Conservation (phyloP, 345 rosid species). For the Lepidium didymum region DNA sequence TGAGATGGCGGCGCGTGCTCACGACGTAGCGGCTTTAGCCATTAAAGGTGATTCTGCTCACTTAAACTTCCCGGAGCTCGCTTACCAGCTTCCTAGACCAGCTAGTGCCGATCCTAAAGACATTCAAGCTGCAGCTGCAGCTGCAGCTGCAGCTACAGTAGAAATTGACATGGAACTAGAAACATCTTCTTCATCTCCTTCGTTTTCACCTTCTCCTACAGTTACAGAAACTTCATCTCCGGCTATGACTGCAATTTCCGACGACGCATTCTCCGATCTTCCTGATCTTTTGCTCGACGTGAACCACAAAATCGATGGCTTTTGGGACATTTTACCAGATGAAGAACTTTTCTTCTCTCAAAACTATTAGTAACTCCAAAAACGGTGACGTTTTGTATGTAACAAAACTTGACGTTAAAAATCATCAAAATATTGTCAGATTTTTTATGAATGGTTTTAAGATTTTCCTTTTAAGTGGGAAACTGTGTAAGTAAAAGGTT, state of each 20-base stretch:
- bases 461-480: background rate
- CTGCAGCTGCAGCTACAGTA: constrained; percentile 49
- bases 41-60: constrained; percentile 78
- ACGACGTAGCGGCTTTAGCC: constrained; percentile 85
- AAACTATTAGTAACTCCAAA: constrained; percentile 12
- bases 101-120: constrained; percentile 63
- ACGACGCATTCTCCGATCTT: constrained; percentile 60
- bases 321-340: constrained; percentile 32
- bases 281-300: constrained; percentile 54
- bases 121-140: constrained; percentile 88
- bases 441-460: background rate
- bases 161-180: constrained; percentile 13
- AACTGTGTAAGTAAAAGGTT: constrained; percentile 13
- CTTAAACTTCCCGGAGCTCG: constrained; percentile 88
- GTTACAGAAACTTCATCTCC: constrained; percentile 23
- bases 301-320: constrained; percentile 33
- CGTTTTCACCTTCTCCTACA: constrained; percentile 11
- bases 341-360: constrained; percentile 22
- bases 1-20: constrained; percentile 98
- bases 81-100: constrained; percentile 68
- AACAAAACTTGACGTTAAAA: constrained; percentile 3
- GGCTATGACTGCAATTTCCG: constrained; percentile 13
- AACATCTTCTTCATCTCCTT: background rate
- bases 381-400: constrained; percentile 15
- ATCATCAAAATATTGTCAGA: constrained; percentile 8